phyloP scores from a whole-genome alignment of 106 monocot genomes.

The Dendrobium chrysotoxum region DNA sequence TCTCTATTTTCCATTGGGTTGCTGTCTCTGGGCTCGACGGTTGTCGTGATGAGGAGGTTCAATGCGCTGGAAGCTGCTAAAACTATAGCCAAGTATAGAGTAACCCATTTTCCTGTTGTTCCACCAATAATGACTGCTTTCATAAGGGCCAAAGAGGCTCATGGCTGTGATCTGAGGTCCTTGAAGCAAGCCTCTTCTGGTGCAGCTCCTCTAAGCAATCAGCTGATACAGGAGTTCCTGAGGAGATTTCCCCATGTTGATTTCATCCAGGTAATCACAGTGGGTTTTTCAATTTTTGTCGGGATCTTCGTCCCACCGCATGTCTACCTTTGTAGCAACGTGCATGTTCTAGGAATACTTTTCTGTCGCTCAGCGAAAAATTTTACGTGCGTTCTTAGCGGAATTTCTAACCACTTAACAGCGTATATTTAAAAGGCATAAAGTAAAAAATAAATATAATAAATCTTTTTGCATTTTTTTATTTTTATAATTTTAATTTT shows the following conservation, averaged over 20 bases:
- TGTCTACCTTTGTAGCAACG: too few relatives aligned
- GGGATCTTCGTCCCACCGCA: neutral
- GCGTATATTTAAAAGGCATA: too few relatives aligned
- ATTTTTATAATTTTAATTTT: too few relatives aligned
- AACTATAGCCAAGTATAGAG: slow-evolving; percentile 35
- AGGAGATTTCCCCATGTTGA: slow-evolving; percentile 54
- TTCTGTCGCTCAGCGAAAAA: too few relatives aligned
- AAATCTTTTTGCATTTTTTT: too few relatives aligned
- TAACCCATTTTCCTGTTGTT: slow-evolving; percentile 62
- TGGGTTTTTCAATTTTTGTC: neutral
- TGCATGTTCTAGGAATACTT: too few relatives aligned
- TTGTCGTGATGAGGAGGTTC: slow-evolving; percentile 72
- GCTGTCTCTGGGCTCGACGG: slow-evolving; percentile 40
- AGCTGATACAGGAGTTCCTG: slow-evolving; percentile 36
- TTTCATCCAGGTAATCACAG: slow-evolving; percentile 58
- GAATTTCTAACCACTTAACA: too few relatives aligned
- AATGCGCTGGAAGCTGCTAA: slow-evolving; percentile 27
- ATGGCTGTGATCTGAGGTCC: slow-evolving; percentile 22
- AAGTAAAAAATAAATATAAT: too few relatives aligned
- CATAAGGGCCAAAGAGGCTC: slow-evolving; percentile 9
- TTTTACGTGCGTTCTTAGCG: too few relatives aligned
- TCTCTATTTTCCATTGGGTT: slow-evolving; percentile 58
- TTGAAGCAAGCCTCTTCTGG: slow-evolving; percentile 56
- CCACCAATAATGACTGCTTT: slow-evolving; percentile 59
- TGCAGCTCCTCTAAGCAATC: slow-evolving; percentile 55